Conservation (phyloP, 768 basidiomycete species). For the Lactarius hengduanensis region DNA sequence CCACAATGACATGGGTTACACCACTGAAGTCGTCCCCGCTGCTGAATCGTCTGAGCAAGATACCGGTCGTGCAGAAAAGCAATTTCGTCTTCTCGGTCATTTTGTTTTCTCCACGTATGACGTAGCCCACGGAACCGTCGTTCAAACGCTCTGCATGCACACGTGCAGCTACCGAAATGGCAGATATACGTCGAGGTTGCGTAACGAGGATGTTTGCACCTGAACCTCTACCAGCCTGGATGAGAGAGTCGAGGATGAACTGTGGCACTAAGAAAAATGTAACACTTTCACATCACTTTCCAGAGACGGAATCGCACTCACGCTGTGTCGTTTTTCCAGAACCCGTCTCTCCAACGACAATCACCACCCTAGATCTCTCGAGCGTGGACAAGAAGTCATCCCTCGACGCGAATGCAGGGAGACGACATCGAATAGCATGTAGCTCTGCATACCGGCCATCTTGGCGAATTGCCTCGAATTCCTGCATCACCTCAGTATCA, state of each 20-base stretch:
- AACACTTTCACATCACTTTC: background rate
- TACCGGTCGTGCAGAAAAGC: conserved; percentile 92
- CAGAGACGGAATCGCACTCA: conserved; percentile 35
- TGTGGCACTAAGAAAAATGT: conserved; percentile 62
- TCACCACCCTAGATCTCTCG: conserved; percentile 59
- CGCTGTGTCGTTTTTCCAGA: conserved; percentile 91
- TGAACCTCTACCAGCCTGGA: conserved; percentile 57
- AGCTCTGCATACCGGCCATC: conserved; percentile 55
- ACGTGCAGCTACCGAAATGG: conserved; percentile 83
- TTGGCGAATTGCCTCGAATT: conserved; percentile 49
- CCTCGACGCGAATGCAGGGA: conserved; percentile 76
- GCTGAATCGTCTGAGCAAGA: conserved; percentile 78
- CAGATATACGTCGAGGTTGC: conserved; percentile 86
- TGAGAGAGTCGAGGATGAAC: conserved; percentile 84
- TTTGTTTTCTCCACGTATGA: conserved; percentile 83
- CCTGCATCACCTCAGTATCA: conserved; percentile 48
- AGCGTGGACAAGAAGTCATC: conserved; percentile 61
- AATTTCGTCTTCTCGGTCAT: conserved; percentile 65
- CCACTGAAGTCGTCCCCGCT: conserved; percentile 65
- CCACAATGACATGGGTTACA: conserved; percentile 84
- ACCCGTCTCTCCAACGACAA: conserved; percentile 91
- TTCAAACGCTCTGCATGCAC: conserved; percentile 79
- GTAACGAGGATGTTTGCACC: conserved; percentile 78
- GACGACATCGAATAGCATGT: conserved; percentile 50
- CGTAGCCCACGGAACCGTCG: conserved; percentile 82